Evolutionary conservation across 108 stramenopile genomes (phyloP).

Genomic region (Conticribra weissflogii): DNA sequence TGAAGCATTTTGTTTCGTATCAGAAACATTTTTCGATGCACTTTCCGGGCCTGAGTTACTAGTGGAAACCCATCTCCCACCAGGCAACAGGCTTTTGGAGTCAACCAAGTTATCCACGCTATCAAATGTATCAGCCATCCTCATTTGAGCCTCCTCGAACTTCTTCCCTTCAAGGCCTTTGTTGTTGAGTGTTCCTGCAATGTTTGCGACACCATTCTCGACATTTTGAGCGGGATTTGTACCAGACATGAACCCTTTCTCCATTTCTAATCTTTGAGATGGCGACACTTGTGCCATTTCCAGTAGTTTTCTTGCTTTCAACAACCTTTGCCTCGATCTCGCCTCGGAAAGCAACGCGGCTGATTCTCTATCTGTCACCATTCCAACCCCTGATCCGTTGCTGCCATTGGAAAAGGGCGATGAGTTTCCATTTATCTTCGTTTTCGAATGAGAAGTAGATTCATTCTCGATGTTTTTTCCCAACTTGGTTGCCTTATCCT

Average conservation of each 20-base stretch:
- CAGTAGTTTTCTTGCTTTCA: slow-evolving; percentile 36
- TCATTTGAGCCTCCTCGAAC: slow-evolving; percentile 2
- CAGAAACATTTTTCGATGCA: too few species aligned
- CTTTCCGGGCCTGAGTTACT: too few species aligned
- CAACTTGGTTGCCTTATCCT: too few species aligned
- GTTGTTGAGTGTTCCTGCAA: neutral
- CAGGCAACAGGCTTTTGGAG: slow-evolving; percentile 44
- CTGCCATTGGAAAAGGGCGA: too few species aligned
- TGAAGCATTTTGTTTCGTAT: too few species aligned
- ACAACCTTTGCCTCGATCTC: slow-evolving; percentile 24
- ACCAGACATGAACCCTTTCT: slow-evolving; percentile 1
- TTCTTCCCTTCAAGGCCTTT: neutral
- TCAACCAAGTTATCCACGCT: slow-evolving; percentile 50
- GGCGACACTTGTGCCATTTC: slow-evolving; percentile 52
- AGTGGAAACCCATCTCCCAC: slow-evolving; percentile 31
- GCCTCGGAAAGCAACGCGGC: too few species aligned
- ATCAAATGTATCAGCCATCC: slow-evolving; percentile 51
- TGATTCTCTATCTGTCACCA: too few species aligned
- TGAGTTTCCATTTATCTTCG: too few species aligned
- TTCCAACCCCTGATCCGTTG: too few species aligned
- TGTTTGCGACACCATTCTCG: neutral
- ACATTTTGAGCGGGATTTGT: neutral
- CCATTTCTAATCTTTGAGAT: slow-evolving; percentile 39
- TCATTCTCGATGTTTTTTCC: too few species aligned
- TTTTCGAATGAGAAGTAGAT: too few species aligned